Evolutionary conservation across 805 yeast species (phyloP).

Genomic region (Yarrowia osloensis): DNA sequence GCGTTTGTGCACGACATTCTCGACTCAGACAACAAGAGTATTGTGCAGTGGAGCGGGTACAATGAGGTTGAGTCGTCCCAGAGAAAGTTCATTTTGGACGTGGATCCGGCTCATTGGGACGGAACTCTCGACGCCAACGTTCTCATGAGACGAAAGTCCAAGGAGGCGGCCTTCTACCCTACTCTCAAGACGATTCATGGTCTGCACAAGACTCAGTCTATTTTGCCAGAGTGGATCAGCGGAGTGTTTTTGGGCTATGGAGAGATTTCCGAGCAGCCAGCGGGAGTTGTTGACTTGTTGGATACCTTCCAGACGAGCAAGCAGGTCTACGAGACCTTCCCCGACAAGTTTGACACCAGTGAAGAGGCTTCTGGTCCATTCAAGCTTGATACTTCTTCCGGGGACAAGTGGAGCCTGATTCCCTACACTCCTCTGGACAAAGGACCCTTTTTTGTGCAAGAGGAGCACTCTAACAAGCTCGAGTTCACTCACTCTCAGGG

Average conservation of each 20-base stretch:
- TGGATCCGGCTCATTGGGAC: constrained; percentile 36
- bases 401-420: constrained; percentile 11
- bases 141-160: constrained; percentile 38
- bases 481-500: constrained; percentile 38
- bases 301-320: constrained; percentile 37
- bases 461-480: constrained; percentile 31
- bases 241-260: constrained; percentile 45
- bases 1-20: constrained; percentile 38
- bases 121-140: constrained; percentile 32
- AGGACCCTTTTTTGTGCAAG: constrained; percentile 34
- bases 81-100: constrained; percentile 36
- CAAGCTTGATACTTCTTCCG: constrained; percentile 17
- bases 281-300: constrained; percentile 35
- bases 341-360: constrained; percentile 14
- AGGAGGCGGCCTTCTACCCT: constrained; percentile 37
- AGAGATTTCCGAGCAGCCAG: constrained; percentile 31
- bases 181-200: constrained; percentile 33
- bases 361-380: constrained; percentile 17
- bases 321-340: constrained; percentile 35
- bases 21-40: constrained; percentile 35
- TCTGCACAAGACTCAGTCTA: constrained; percentile 1
- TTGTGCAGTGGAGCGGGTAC: constrained; percentile 15
- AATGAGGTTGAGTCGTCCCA: constrained; percentile 19
- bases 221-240: constrained; percentile 45
- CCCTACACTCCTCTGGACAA: constrained; percentile 30